Base-by-base conservation (phyloP, 495 filamentous ascomycete genomes). In the Penicillium steckii region DNA sequence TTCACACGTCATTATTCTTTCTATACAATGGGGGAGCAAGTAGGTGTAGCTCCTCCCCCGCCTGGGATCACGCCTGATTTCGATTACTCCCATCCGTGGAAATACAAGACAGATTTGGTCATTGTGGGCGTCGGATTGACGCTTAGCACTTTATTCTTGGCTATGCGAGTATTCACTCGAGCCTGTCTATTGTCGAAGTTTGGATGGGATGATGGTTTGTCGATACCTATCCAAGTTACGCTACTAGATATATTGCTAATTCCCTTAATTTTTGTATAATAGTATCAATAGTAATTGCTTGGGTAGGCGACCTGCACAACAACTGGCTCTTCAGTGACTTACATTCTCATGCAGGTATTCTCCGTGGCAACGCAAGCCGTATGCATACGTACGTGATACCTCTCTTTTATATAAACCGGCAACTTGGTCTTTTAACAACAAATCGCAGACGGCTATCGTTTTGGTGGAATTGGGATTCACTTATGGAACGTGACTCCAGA, bases 141-240 rank as follows among this genome's bases (percentile, higher is more conserved):
- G 1, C 26, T 59, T 10, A 60, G 52, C 37, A 57, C 50, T 2
- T 21, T 48, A 4, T 57, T 29, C 38, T n/a, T 64, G 13, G 17
- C 29, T 0, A 42, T 67, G 23, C 57, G 64, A 13, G 22, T 61
- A 8, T 67, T 61, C 30, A 67, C 64, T 0, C 57, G 59, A 22
- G 35, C 42, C 17, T n/a, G 26, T 3, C 15, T 67, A n/a, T 26
- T 67, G 22, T 43, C 25, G 1, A 61, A 51, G 42, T 58, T 67
- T 30, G 56, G 64, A 23, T 67, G 60, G 64, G 62, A 68, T 54
- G 65, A 68, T 42, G 40, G 65, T 68, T 43, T 15, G 60, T 41
- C 19, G 1, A 2, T 19, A 26, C 26, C 15, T 48, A 22, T 12
- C 12, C 3, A 7, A 29, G 10, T 12, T 19, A 37, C 5, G 13